These are phyloP conservation scores for Lichtheimia ramosa DNA, from an alignment of 371 early-diverging fungal genomes.

Conservation along the genomic window DNA sequence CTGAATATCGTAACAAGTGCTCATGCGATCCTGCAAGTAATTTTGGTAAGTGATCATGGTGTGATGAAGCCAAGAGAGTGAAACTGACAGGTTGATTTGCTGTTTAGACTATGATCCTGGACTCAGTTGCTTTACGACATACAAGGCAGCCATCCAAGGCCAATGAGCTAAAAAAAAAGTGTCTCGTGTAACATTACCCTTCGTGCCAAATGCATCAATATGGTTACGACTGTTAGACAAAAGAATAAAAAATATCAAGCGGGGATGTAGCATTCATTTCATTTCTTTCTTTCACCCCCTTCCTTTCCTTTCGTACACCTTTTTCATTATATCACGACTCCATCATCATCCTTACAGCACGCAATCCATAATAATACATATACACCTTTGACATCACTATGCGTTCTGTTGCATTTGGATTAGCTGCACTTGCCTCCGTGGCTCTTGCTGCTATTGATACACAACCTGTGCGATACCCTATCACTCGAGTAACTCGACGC, in stretches of 20 bases:
- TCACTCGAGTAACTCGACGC: conserved; percentile 14
- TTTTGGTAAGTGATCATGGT: conserved; percentile 42
- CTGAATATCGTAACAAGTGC: conserved; percentile 55
- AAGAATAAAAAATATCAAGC: not conserved
- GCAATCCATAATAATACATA: not conserved
- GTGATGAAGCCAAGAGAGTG: not conserved
- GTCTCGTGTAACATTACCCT: no score
- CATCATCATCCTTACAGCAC: not conserved
- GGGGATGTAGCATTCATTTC: not conserved
- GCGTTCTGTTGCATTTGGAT: conserved; percentile 13
- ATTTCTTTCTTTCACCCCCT: not conserved
- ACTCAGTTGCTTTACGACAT: conserved; percentile 18
- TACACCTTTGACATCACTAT: conserved; percentile 3
- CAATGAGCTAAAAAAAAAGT: not conserved
- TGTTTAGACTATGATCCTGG: conserved; percentile 17
- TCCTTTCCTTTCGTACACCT: conserved; percentile 13
- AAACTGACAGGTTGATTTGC: not conserved
- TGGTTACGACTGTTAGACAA: no score
- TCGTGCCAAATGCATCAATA: no score
- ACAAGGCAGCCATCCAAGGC: conserved; percentile 10
- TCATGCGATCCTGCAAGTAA: conserved; percentile 52
- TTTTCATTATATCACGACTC: not conserved
- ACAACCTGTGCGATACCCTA: conserved; percentile 14
- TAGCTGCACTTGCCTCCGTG: conserved; percentile 7
- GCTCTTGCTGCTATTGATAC: conserved; percentile 2